Base-by-base conservation (phyloP, 495 filamentous ascomycete genomes). In the Annulohypoxylon maeteangense region DNA sequence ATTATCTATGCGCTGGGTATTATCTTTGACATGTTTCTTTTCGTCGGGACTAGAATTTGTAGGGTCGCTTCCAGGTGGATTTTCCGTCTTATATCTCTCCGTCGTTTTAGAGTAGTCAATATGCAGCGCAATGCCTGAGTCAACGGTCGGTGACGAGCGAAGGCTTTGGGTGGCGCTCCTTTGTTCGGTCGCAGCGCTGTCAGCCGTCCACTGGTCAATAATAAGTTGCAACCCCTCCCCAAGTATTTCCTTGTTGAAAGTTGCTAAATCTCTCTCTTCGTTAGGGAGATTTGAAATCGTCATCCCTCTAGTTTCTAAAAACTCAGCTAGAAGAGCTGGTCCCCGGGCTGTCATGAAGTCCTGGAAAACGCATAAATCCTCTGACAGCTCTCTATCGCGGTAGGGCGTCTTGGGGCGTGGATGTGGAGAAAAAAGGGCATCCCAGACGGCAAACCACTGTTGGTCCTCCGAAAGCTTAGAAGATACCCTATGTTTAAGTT, bases 391-490 rank as follows among this genome's bases (percentile, higher is more conserved):
- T 29, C 62, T 67, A 38, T 74, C 68, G 18, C 72, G 62, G 38
- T 76, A 78, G 0, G 76, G 76, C 14, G 74, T 74, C 4, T 32
- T 60, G 16, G 76, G 76, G 11, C 60, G 71, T 11, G 65, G 62
- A 11, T 67, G 68, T 8, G 61, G 63, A 12, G 45, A 62, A 29
- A 78, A 78, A 29, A 78, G 66, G 5, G 59, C 74, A 50, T 78
- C 71, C 16, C 72, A 78, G 18, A 78, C 70, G 8, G 68, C 68
- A 40, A 74, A 78, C 76, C 76, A 78, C 23, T 78, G 76, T 18
- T 78, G 68, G 10, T 74, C 70, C 25, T 65, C 67, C 1, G 68
- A 45, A 55, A 74, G 68, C 20, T 70, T 78, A 0, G 76, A 58
- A 1, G 70, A 68, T 27, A 69, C 58, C 36, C 75, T 71, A 18